Evolutionary conservation across 164 flowering plant species (phyloP), one percentile per base, ranked within the genome.

Genomic region (Chimonanthus salicifolius): DNA sequence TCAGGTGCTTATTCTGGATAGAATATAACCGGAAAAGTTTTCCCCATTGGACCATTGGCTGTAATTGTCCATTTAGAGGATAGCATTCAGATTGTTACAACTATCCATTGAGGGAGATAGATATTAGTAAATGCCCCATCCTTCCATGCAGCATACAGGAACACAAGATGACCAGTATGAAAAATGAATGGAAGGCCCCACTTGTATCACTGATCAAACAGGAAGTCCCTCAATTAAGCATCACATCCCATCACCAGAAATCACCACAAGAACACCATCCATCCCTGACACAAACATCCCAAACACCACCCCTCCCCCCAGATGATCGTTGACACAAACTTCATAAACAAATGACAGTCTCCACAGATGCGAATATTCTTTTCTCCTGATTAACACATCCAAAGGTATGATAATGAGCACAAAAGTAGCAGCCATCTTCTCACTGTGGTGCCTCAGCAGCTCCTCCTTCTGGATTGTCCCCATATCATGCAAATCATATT

Each of bases 291-390:
- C n/a, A n/a, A n/a, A n/a, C n/a, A n/a, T n/a, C 95, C 78, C 15
- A 92, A 89, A 69, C 91, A 83, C 68, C 90, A 84, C 64, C 89
- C 85, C 50, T 76, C 82, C 77, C 92, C 79, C 21, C 80, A 74
- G 6, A 85, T 81, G 64, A 89, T 78, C 47, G 47, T 83, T 21
- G 97, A 89, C 6, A 85, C 89, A 64, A 81, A 48, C 80, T 87
- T 90, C 87, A 91, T 87, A 78, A 91, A 87, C 58, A 82, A 71
- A 81, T 94, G 92, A 76, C 95, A 92, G 71, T 91, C 92, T 63
- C 90, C 90, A 79, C 95, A 94, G 7, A 91, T 89, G 49, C 92
- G 80, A 33, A 91, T 87, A 72, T 92, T 94, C 77, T 92, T 90
- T 87, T 88, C 88, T 91, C 71, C 90, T 84, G 49, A 94, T 83